These are phyloP conservation scores for Aegle marmelos DNA, from an alignment of 345 rosid species.

Conservation along the genomic window DNA sequence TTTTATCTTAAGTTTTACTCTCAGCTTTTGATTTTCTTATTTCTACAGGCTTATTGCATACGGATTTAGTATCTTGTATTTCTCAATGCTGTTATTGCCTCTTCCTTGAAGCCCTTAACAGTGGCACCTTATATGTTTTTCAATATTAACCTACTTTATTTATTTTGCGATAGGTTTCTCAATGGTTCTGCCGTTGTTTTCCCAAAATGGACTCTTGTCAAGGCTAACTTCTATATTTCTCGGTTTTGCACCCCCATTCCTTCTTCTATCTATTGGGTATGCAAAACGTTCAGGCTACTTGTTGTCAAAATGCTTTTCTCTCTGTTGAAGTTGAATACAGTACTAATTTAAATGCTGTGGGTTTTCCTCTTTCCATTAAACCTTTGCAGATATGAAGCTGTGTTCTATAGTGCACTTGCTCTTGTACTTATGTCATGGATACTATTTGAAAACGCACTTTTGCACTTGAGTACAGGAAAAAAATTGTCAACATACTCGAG, in stretches of 20 bases:
- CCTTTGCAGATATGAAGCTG: slow-evolving; percentile 79
- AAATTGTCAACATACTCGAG: slow-evolving; percentile 34
- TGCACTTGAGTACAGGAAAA: slow-evolving; percentile 40
- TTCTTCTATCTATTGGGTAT: slow-evolving; percentile 92
- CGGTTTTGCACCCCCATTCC: slow-evolving; percentile 88
- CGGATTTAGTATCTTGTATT: neutral
- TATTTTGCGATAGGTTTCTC: slow-evolving; percentile 49
- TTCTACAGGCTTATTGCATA: neutral
- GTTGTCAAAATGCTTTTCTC: neutral
- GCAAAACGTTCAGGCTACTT: slow-evolving; percentile 6
- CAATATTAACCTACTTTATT: neutral
- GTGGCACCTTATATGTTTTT: neutral
- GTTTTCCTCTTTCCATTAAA: slow-evolving; percentile 21
- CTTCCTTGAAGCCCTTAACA: neutral
- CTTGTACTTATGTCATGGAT: slow-evolving; percentile 84
- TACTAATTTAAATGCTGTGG: no score
- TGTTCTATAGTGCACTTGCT: slow-evolving; percentile 79
- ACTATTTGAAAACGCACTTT: slow-evolving; percentile 67
- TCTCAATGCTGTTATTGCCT: neutral
- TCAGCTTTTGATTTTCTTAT: neutral
- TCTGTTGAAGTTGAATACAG: neutral
- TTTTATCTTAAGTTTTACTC: neutral
- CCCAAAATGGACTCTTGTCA: slow-evolving; percentile 64
- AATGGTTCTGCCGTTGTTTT: slow-evolving; percentile 78
- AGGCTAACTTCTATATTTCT: slow-evolving; percentile 82